Evolutionary conservation across 257 asterid genomes (phyloP), one percentile per base, ranked within the genome.

Genomic region (Nicotiana obtusifolia): DNA sequence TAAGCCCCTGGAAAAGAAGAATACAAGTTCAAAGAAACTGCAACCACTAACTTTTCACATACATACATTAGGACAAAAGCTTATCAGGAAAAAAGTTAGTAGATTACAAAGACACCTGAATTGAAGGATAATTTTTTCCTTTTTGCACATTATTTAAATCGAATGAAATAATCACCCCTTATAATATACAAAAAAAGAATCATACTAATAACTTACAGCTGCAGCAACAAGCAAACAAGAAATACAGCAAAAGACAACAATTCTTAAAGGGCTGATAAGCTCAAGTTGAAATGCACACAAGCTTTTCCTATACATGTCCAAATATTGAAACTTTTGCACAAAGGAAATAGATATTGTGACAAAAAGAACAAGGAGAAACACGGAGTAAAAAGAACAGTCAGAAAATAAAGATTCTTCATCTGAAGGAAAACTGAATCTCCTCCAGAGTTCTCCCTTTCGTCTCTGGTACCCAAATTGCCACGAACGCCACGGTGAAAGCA

Each of bases 361-460:
- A 44, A 60, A 20, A 60, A 60, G 13, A 60, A 59, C 10, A 57
- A 7, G 22, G 24, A 71, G 17, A 13, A 11, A 71, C 15, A 71
- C 14, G 31, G 22, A 71, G 9, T 8, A 22, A 7, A 20, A 44
- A 14, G 61, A 14, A 49, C 7, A 47, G 41, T 14, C 0, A 5
- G 4, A 41, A n/a, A 22, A 57, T 17, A 19, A 5, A 7, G 60
- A 73, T 26, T 73, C 13, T 7, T 73, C 79, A 93, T 90, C 97
- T 90, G 76, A 94, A 93, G 52, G 94, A 90, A 81, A 30, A 80
- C 81, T 94, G 98, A 78, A 93, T 91, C 77, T 94, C 97, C 86
- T 93, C 97, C 16, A 93, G 88, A 37, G 95, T 90, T 84, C 85
- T 94, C 4, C 98, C 98, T 83, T 94, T 94, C 1, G 97, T 94